Base-by-base conservation (phyloP, 163 green algal species). In the Coccomyxa subellipsoidea region DNA sequence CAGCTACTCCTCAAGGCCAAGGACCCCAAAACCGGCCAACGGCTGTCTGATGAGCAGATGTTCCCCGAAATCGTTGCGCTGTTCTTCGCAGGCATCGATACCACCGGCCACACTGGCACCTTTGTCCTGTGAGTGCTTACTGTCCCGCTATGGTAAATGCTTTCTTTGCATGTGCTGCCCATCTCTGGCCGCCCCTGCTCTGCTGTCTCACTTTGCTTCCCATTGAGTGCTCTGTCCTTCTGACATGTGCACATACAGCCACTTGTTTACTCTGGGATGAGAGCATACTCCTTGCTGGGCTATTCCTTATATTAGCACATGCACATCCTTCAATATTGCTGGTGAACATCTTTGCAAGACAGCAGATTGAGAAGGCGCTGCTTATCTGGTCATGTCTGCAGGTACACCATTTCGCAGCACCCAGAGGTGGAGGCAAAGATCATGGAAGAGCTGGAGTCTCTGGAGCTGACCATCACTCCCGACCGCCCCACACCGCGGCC, bases 371-470 rank as follows among this genome's bases (percentile, higher is more conserved):
- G n/a, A n/a, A 35, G 29, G 29, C n/a, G 4, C 29, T n/a, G n/a
- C n/a, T 73, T 34, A 34, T 6, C 4, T 38, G 66, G 29, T 35
- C 27, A 12, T 35, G 7, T 73, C 2, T 2, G 77, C 79, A 83
- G 79, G 76, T 96, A 95, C 82, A 85, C 90, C 79, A 82, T 98
- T 54, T 87, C 85, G 10, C 89, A 91, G 38, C 89, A 97, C 79
- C 91, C 92, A 4, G 84, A 92, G 0, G 92, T 93, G 0, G 87
- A 93, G 82, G 80, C 81, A 1, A 72, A 47, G 54, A 29, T 93
- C 12, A 77, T 82, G 18, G 54, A 38, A 7, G 89, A 93, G 85
- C 87, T 94, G 83, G 82, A 83, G 1, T 70, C n/a, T 25, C 69
- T 86, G 27, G 89, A 85, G 0, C 80, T 94, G 78, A 78, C 90